Conservation (phyloP, 495 filamentous ascomycete genomes). For the Tetracladium marchalianum region DNA sequence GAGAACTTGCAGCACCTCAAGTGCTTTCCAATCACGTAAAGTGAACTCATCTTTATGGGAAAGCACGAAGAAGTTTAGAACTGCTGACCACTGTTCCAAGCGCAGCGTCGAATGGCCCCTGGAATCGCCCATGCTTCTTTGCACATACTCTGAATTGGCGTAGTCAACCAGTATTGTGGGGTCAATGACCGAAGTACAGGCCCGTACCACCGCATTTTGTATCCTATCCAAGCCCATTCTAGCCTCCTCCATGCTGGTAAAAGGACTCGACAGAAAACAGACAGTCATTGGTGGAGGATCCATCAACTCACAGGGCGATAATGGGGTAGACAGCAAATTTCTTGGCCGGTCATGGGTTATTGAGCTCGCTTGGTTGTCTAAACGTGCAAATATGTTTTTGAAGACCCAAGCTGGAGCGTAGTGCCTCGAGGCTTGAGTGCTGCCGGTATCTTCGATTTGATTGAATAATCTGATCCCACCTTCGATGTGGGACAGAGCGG, state of each 20-base stretch:
- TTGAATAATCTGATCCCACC: constrained; percentile 31
- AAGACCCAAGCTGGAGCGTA: neutral
- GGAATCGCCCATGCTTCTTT: neutral
- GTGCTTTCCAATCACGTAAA: neutral
- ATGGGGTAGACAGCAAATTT: neutral
- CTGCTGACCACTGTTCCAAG: neutral
- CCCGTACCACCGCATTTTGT: too few relatives aligned
- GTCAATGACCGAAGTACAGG: too few relatives aligned
- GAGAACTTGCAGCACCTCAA: neutral
- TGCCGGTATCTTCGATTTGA: neutral
- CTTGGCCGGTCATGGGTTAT: neutral
- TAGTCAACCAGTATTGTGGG: too few relatives aligned
- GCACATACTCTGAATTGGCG: too few relatives aligned
- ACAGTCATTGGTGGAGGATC: neutral
- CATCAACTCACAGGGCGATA: neutral
- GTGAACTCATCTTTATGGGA: neutral
- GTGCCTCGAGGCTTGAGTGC: neutral
- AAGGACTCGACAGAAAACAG: too few relatives aligned
- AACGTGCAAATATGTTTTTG: neutral
- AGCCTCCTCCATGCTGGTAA: too few relatives aligned
- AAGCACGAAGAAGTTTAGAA: neutral
- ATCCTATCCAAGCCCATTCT: too few relatives aligned
- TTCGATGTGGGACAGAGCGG: constrained; percentile 36
- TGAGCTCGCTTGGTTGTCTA: neutral
- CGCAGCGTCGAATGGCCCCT: neutral